These are phyloP conservation scores for Blastobotrys terrestris DNA, from an alignment of 805 yeast species.

Conservation along the genomic window DNA sequence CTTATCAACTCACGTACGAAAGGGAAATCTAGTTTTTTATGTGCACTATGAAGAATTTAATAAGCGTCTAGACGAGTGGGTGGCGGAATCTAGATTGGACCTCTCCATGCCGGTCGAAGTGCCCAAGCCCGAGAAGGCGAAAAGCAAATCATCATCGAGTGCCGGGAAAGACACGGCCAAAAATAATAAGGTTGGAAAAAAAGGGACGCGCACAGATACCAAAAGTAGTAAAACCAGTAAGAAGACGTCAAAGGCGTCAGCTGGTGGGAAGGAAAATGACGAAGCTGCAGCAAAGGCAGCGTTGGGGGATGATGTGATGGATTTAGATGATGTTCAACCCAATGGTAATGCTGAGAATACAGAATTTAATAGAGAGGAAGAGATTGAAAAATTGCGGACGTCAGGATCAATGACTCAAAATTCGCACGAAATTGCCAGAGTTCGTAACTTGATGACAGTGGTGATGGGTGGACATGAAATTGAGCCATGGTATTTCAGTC, in stretches of 20 bases:
- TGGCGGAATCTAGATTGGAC: conserved; percentile 64
- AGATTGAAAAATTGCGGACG: conserved; percentile 83
- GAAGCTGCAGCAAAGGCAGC: conserved; percentile 28
- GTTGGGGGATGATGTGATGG: conserved; percentile 56
- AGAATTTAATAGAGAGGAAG: conserved; percentile 80
- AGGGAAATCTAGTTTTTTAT: conserved; percentile 75
- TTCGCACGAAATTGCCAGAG: conserved; percentile 78
- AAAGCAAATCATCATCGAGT: background rate
- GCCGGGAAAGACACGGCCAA: conserved; percentile 7
- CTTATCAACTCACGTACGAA: conserved; percentile 64
- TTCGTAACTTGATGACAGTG: conserved; percentile 71
- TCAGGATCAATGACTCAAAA: conserved; percentile 98
- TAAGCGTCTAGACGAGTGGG: conserved; percentile 97
- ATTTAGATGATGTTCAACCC: conserved; percentile 74
- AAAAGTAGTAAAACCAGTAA: conserved; percentile 30
- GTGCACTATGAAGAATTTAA: conserved; percentile 94
- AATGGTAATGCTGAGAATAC: conserved; percentile 69
- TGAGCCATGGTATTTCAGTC: conserved; percentile 99
- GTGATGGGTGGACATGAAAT: conserved; percentile 86
- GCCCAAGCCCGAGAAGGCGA: conserved; percentile 56
- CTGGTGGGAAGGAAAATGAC: conserved; percentile 26
- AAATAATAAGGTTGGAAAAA: conserved; percentile 8
- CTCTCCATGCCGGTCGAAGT: conserved; percentile 59
- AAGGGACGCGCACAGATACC: conserved; percentile 2
- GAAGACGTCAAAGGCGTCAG: conserved; percentile 25